These are phyloP conservation scores for Daldinia childiae DNA, from an alignment of 495 filamentous ascomycete genomes.

Conservation along the genomic window DNA sequence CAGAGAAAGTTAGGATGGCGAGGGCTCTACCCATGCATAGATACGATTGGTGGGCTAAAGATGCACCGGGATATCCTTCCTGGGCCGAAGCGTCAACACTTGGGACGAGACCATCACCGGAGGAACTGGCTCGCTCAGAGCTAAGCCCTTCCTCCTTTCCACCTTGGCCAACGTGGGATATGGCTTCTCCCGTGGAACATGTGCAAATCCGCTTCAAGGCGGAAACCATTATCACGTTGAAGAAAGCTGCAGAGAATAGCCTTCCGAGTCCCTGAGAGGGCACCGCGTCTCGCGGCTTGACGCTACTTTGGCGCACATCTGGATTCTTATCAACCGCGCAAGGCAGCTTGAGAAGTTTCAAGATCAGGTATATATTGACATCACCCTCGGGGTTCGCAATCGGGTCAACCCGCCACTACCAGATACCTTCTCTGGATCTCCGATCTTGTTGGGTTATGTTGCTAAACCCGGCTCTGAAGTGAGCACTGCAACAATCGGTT, in stretches of 20 bases:
- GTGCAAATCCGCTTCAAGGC: conserved; percentile 49
- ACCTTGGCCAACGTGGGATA: conserved; percentile 52
- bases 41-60: conserved; percentile 49
- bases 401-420: conserved; percentile 49
- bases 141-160: conserved; percentile 44
- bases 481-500: conserved; percentile 29
- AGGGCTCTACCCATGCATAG: conserved; percentile 49
- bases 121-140: conserved; percentile 27
- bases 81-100: conserved; percentile 40
- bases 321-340: conserved; percentile 51
- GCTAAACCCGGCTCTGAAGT: conserved; percentile 28
- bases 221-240: conserved; percentile 34
- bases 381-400: conserved; percentile 47
- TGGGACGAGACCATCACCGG: conserved; percentile 30
- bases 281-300: conserved; percentile 49
- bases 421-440: conserved; percentile 52
- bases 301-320: conserved; percentile 52
- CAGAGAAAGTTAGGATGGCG: conserved; percentile 36
- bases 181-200: conserved; percentile 40
- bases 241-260: conserved; percentile 37
- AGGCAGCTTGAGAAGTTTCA: conserved; percentile 32
- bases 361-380: conserved; percentile 47
- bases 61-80: conserved; percentile 38
- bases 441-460: conserved; percentile 41
- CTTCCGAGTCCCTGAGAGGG: conserved; percentile 35